phyloP scores from a whole-genome alignment of 2,329 filamentous ascomycete species.

The Penicillium sp. region DNA sequence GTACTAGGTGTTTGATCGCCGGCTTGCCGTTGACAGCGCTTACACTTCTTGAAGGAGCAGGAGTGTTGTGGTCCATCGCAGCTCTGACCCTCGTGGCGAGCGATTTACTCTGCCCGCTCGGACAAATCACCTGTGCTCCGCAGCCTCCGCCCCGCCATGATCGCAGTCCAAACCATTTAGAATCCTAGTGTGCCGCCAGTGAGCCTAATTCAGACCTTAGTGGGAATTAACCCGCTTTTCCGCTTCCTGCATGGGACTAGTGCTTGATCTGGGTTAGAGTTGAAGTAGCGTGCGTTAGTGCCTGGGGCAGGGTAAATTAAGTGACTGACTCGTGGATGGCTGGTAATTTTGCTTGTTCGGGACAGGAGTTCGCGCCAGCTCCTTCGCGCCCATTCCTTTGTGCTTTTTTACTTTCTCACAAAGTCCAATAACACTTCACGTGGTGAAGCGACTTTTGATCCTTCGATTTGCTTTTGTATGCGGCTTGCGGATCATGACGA shows the following conservation, averaged over 20 bases:
- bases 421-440: background rate
- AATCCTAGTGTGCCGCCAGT: background rate
- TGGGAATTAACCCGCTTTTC: slow-evolving; percentile 1
- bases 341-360: slow-evolving; percentile 8
- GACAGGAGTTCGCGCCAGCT: slow-evolving; percentile 4
- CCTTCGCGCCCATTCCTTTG: slow-evolving; percentile 7
- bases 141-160: background rate
- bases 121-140: background rate
- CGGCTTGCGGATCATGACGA: slow-evolving; percentile 6
- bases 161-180: slow-evolving; percentile 1
- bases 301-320: slow-evolving; percentile 1
- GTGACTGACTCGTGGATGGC: background rate
- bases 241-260: background rate
- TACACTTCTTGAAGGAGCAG: background rate
- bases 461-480: background rate
- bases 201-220: background rate
- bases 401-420: background rate
- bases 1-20: background rate
- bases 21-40: background rate
- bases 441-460: background rate
- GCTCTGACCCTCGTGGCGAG: background rate
- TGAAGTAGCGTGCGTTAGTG: background rate
- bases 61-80: background rate
- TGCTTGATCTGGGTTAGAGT: background rate
- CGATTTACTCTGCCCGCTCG: background rate